A percentile compares a stretch with the other conserved stretches of the same genome.
Conservation (phyloP, 331 rosid species). For the Spiraea crenata region DNA sequence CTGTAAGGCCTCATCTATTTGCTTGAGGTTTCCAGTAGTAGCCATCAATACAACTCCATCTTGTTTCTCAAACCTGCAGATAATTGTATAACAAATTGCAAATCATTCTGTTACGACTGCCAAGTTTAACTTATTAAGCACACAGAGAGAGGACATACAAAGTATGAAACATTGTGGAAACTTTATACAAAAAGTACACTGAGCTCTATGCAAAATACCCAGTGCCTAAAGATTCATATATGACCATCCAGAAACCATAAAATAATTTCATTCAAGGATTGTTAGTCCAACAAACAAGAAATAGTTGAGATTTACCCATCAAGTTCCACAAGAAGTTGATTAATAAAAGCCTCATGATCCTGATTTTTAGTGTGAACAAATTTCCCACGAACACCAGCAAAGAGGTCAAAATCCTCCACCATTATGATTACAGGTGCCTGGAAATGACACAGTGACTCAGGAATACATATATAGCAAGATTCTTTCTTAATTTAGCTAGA, state of each 20-base stretch:
- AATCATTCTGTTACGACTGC: not conserved
- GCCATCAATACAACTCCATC: conserved; percentile 99
- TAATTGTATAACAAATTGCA: conserved; percentile 15
- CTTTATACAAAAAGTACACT: not conserved
- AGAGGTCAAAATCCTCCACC: conserved; percentile 95
- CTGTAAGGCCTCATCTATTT: conserved; percentile 89
- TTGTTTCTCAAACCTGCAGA: conserved; percentile 89
- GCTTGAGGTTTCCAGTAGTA: conserved; percentile 86
- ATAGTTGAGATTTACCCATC: conserved; percentile 69
- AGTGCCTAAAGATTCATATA: not conserved
- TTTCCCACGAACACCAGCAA: conserved; percentile 97
- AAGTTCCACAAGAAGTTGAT: conserved; percentile 98
- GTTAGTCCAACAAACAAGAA: not conserved
- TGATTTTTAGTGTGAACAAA: conserved; percentile 86
- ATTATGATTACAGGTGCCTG: conserved; percentile 97
- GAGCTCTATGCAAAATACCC: not conserved
- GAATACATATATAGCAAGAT: conserved; percentile 21
- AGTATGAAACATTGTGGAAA: not conserved
- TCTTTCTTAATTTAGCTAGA: not conserved
- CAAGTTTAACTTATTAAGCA: not conserved
- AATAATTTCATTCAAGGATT: conserved; percentile 5
- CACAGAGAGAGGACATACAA: not conserved
- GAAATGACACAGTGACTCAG: conserved; percentile 33
- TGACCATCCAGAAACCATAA: not conserved
- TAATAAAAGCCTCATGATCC: conserved; percentile 95